Evolutionary conservation across 2,329 filamentous ascomycete species (phyloP), one percentile per base, ranked within the genome.

Genomic region (Davidsoniella australis): DNA sequence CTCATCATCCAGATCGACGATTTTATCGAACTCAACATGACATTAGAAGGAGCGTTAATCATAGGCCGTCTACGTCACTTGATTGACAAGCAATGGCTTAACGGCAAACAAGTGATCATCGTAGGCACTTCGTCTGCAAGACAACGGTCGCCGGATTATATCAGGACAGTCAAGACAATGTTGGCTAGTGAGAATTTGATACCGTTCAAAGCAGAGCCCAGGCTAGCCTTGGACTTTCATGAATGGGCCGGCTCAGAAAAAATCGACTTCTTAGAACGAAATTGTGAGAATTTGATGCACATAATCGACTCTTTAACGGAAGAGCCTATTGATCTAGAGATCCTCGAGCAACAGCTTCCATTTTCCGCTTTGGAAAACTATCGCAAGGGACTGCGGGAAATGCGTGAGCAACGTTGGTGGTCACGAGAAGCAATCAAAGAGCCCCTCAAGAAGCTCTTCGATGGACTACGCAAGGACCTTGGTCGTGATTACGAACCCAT

Each of bases 1-100:
- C 70, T 87, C 6, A 79, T 96, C 51, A 69, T 93, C 38, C 85
- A 85, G 57, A 66, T 94, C 10, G 76, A 83, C 59, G 85, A 96
- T 60, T 83, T 86, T 58, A 78, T 83, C 48, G 85, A 93, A 55
- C 69, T 98, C 7, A 76, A 73, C 57, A 73, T 75, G 58, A 80
- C 82, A 1, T 62, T 73, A 5, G 78, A 85, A 51, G 85, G 86
- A 9, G 70, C 75, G 2, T 71, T 74, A 18, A 73, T 96, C 29
- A 65, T 95, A 6, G 67, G 70, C 39, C 77, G 80, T 52, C 66
- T 98, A 10, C 78, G 84, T 48, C 72, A 75, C 44, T 69, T 82
- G 5, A 76, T 94, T 23, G 80, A 88, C 57, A 73, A 75, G 52
- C 72, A 80, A 51, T 82, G 88, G 69, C 71, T 73, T 48, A 71